A percentile compares a stretch with the other conserved stretches of the same genome.
These are phyloP conservation scores for Begonia masoniana DNA, from an alignment of 306 rosid genomes.

Conservation along the genomic window DNA sequence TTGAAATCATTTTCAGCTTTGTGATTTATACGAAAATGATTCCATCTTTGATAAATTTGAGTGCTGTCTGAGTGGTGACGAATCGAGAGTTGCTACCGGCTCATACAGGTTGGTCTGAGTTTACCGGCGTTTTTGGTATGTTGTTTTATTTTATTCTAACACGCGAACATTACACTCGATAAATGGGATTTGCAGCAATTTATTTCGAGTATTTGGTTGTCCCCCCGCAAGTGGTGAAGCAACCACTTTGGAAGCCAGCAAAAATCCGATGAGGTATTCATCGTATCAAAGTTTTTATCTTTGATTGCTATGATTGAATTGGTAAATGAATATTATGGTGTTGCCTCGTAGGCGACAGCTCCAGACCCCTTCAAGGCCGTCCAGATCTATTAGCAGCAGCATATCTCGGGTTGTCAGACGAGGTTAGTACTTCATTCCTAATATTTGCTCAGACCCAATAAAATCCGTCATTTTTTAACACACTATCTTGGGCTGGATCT, in stretches of 20 bases:
- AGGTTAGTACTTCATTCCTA: constrained; percentile 19
- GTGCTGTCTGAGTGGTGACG: constrained; percentile 96
- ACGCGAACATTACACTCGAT: no score
- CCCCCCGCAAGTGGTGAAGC: constrained; percentile 68
- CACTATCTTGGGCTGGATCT: no score
- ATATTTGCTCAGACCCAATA: no score
- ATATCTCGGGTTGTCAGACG: constrained; percentile 49
- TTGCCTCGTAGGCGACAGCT: constrained; percentile 36
- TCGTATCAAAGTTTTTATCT: no score
- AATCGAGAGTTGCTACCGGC: constrained; percentile 76
- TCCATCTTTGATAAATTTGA: constrained; percentile 91
- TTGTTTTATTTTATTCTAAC: no score
- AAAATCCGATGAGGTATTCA: constrained; percentile 89
- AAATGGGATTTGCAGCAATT: constrained; percentile 44
- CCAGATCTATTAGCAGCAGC: constrained; percentile 36
- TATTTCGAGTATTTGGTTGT: constrained; percentile 93
- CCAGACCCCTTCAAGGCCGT: constrained; percentile 45
- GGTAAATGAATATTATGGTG: not conserved
- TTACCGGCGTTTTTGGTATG: no score
- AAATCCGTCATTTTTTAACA: no score
- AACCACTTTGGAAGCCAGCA: constrained; percentile 91
- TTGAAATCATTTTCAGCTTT: constrained; percentile 32
- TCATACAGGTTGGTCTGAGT: constrained; percentile 63
- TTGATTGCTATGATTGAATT: no score
- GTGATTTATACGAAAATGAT: constrained; percentile 94